A percentile compares a stretch with the other conserved stretches of the same genome.
Conservation (phyloP, 2,329 filamentous ascomycete genomes). For the Pezicula radicicola region DNA sequence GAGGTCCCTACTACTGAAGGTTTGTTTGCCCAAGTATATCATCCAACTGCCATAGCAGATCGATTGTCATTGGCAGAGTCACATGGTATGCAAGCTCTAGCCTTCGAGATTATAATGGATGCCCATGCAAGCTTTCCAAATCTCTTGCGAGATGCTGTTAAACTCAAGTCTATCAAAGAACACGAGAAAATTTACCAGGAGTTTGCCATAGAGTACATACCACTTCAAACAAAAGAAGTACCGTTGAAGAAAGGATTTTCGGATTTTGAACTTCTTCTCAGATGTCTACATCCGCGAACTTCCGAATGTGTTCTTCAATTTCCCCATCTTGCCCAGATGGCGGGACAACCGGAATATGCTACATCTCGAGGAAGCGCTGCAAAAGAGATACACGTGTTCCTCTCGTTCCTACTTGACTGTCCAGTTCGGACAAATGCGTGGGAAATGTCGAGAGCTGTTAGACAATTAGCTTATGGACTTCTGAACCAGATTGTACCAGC, state of each 20-base stretch:
- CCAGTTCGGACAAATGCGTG: conserved; percentile 53
- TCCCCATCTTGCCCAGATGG: conserved; percentile 13
- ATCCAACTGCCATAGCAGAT: conserved; percentile 39
- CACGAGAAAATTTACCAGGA: conserved; percentile 14
- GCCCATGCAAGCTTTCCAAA: conserved; percentile 19
- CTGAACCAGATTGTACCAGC: conserved; percentile 35
- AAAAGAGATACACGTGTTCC: conserved; percentile 47
- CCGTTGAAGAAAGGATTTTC: not conserved
- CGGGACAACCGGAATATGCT: conserved; percentile 24
- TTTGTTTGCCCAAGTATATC: conserved; percentile 29
- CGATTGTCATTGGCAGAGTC: conserved; percentile 37
- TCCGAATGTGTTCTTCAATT: conserved; percentile 48
- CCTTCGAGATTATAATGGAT: conserved; percentile 28
- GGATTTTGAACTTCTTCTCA: conserved; percentile 4
- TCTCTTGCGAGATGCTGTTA: conserved; percentile 18
- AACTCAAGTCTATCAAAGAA: conserved; percentile 11
- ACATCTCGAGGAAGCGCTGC: conserved; percentile 13
- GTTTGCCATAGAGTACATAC: conserved; percentile 22
- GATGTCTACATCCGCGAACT: conserved; percentile 42
- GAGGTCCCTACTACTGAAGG: conserved; percentile 8
- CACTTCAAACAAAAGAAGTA: not conserved
- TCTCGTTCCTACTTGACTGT: conserved; percentile 61
- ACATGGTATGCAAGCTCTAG: conserved; percentile 34
- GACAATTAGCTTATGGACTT: conserved; percentile 53
- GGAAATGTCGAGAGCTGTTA: conserved; percentile 47